Evolutionary conservation across 331 rosid genomes (phyloP).

Genomic region (Quercus phellos): DNA sequence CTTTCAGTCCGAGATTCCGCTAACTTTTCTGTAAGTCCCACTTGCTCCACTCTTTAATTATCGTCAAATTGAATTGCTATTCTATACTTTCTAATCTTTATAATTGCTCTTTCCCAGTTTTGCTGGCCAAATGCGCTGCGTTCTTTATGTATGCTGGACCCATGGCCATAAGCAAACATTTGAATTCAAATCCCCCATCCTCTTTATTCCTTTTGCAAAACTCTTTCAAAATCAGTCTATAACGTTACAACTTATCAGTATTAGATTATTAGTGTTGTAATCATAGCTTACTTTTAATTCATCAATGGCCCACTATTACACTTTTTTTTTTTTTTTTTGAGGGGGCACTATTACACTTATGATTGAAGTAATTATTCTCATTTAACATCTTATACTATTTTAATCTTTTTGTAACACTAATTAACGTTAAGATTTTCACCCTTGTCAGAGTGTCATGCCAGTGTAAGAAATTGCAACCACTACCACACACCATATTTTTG

Average conservation of each 20-base stretch:
- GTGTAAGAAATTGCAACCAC: too few species aligned
- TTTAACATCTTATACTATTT: background rate
- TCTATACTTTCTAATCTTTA: background rate
- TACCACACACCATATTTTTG: background rate
- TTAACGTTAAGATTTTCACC: background rate
- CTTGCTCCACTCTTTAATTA: background rate
- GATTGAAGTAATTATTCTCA: background rate
- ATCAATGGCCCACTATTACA: background rate
- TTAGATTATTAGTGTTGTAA: background rate
- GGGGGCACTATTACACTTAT: background rate
- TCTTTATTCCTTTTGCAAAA: background rate
- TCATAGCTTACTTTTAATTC: background rate
- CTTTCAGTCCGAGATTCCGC: background rate
- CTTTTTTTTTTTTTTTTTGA: too few species aligned
- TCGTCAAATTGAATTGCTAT: too few species aligned
- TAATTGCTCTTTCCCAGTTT: background rate
- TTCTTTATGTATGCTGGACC: background rate
- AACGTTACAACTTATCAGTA: too few species aligned
- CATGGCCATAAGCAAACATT: background rate
- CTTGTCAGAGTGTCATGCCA: background rate
- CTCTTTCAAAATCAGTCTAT: background rate
- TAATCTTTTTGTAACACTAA: background rate
- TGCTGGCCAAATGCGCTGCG: constrained; percentile 10
- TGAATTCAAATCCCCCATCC: constrained; percentile 4
- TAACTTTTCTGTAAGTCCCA: background rate